Evolutionary conservation across 495 filamentous ascomycete species (phyloP).

Genomic region (Podospora conica): DNA sequence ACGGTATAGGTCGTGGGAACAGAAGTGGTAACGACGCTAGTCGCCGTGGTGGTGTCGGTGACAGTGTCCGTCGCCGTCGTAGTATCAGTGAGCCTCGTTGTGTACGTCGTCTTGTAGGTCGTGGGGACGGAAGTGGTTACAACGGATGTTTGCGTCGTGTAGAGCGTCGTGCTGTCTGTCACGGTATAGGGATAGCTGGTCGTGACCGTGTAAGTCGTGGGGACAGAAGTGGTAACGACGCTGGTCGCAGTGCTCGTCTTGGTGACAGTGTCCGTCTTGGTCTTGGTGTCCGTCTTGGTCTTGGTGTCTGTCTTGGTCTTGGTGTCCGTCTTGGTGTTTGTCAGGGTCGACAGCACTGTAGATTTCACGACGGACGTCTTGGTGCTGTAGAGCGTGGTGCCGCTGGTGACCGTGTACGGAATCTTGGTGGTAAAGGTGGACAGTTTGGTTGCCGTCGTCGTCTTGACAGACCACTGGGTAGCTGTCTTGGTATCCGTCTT

Average conservation of each 20-base stretch:
- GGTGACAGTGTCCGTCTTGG: background rate
- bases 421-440: conserved; percentile 13
- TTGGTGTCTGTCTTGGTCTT: background rate
- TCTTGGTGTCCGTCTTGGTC: background rate
- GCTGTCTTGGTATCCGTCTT: conserved; percentile 29
- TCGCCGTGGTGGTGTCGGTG: conserved; percentile 16
- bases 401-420: conserved; percentile 21
- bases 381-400: conserved; percentile 17
- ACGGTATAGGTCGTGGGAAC: background rate
- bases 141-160: conserved; percentile 6
- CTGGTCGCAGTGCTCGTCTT: conserved; percentile 11
- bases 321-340: background rate
- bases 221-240: background rate
- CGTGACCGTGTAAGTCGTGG: background rate
- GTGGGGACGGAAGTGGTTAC: conserved; percentile 10
- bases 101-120: conserved; percentile 16
- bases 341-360: background rate
- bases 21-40: background rate
- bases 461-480: background rate
- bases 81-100: conserved; percentile 8
- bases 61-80: conserved; percentile 23
- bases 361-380: conserved; percentile 13
- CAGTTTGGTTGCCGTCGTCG: background rate
- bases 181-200: conserved; percentile 17
- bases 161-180: conserved; percentile 17